phyloP scores from a whole-genome alignment of 2,329 filamentous ascomycete species.

The Xylariaceae sp. region DNA sequence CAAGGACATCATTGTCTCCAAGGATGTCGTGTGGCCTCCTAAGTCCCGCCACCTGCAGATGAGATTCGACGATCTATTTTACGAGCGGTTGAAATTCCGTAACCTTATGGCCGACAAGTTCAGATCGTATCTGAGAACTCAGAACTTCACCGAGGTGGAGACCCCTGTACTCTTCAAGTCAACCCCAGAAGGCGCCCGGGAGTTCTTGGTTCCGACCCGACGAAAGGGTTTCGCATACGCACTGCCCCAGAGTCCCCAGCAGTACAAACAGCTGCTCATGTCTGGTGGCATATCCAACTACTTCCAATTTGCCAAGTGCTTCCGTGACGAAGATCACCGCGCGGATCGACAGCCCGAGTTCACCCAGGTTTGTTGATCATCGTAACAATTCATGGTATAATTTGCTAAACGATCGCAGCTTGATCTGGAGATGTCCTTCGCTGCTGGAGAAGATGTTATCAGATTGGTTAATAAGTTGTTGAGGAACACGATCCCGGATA shows the following conservation, averaged over 20 bases:
- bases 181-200: conserved; percentile 88
- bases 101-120: conserved; percentile 41
- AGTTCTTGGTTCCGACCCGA: conserved; percentile 89
- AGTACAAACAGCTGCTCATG: conserved; percentile 98
- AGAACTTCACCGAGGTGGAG: conserved; percentile 66
- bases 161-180: conserved; percentile 96
- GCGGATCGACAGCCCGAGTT: conserved; percentile 96
- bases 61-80: conserved; percentile 64
- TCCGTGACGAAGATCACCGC: conserved; percentile 88
- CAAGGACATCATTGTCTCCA: conserved; percentile 68
- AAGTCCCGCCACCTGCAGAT: conserved; percentile 79
- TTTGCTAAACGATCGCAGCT: conserved; percentile 47
- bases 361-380: conserved; percentile 61
- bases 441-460: conserved; percentile 67
- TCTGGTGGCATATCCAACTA: conserved; percentile 77
- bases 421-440: conserved; percentile 91
- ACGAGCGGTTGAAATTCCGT: conserved; percentile 66
- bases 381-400: conserved; percentile 1
- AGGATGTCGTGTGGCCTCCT: conserved; percentile 67
- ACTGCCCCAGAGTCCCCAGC: conserved; percentile 90
- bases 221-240: conserved; percentile 75
- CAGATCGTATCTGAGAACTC: conserved; percentile 42
- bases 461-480: conserved; percentile 47
- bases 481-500: conserved; percentile 29
- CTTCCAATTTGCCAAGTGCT: conserved; percentile 90